These are phyloP conservation scores for Blastomyces gilchristii DNA, from an alignment of 2,329 filamentous ascomycete species.

Conservation along the genomic window DNA sequence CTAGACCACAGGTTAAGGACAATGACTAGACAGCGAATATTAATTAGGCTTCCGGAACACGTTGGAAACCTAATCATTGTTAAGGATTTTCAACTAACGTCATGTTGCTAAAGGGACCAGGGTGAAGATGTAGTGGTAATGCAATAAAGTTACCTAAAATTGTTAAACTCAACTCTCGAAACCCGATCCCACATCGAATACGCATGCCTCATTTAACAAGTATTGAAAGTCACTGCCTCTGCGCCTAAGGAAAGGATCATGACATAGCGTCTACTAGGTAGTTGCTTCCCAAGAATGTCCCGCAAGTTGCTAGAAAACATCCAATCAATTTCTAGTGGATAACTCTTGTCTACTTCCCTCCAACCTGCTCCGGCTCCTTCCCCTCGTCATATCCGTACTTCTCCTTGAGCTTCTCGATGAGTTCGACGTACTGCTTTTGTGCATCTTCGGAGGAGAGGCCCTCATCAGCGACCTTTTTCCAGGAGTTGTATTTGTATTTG, in stretches of 20 bases:
- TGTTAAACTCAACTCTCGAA: not conserved
- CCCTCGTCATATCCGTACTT: slow-evolving; percentile 44
- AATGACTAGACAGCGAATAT: not conserved
- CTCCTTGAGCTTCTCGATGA: slow-evolving; percentile 61
- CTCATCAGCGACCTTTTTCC: slow-evolving; percentile 60
- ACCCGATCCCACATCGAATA: not conserved
- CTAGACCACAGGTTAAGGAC: not conserved
- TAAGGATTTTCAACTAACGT: not conserved
- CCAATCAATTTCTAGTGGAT: not conserved
- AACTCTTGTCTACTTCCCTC: slow-evolving; percentile 10
- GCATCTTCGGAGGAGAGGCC: slow-evolving; percentile 54
- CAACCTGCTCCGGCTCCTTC: slow-evolving; percentile 17
- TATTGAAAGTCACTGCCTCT: not conserved
- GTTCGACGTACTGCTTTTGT: slow-evolving; percentile 63
- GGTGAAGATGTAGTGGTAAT: not conserved
- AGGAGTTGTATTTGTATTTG: slow-evolving; percentile 72
- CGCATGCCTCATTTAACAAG: not conserved
- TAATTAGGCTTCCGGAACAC: not conserved
- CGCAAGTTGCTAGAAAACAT: not conserved
- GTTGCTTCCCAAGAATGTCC: not conserved
- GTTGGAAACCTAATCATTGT: not conserved
- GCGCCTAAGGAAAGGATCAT: not conserved
- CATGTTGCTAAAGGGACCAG: no score
- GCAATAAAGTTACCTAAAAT: not conserved
- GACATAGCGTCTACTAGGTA: not conserved